phyloP scores from a whole-genome alignment of 352 stramenopile genomes.

The Phytophthora cryptogea region DNA sequence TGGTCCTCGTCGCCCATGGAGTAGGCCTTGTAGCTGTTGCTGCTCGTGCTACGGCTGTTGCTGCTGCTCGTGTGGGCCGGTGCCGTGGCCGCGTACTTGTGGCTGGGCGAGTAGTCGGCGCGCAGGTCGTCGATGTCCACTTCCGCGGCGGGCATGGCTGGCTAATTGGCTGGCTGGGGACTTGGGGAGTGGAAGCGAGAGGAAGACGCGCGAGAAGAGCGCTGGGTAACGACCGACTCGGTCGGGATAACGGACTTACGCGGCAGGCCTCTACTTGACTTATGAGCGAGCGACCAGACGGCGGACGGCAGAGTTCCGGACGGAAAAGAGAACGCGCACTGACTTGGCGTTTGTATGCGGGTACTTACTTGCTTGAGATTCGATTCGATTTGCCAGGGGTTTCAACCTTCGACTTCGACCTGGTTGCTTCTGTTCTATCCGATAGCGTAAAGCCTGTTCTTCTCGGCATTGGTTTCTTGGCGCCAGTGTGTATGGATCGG shows the following conservation, averaged over 20 bases:
- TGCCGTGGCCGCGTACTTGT: conserved; percentile 19
- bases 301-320: conserved; percentile 26
- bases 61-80: conserved; percentile 18
- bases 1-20: conserved; percentile 34
- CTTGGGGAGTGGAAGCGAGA: not conserved
- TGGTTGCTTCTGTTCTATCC: too few relatives aligned
- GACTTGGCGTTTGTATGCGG: not conserved
- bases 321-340: not conserved
- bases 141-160: conserved; percentile 37
- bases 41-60: conserved; percentile 32
- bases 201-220: conserved; percentile 2
- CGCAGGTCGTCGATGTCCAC: conserved; percentile 49
- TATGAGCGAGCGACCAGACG: conserved; percentile 26
- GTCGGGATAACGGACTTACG: conserved; percentile 13
- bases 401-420: too few relatives aligned
- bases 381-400: too few relatives aligned
- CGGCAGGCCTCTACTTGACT: conserved; percentile 25
- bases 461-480: too few relatives aligned
- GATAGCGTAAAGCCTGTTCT: too few relatives aligned
- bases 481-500: too few relatives aligned
- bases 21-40: conserved; percentile 33
- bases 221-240: not conserved
- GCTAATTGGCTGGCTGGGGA: not conserved
- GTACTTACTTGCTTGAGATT: too few relatives aligned
- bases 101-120: conserved; percentile 22